Base-by-base conservation (phyloP, 2,329 filamentous ascomycete species). In the Magnaporthiopsis poae region DNA sequence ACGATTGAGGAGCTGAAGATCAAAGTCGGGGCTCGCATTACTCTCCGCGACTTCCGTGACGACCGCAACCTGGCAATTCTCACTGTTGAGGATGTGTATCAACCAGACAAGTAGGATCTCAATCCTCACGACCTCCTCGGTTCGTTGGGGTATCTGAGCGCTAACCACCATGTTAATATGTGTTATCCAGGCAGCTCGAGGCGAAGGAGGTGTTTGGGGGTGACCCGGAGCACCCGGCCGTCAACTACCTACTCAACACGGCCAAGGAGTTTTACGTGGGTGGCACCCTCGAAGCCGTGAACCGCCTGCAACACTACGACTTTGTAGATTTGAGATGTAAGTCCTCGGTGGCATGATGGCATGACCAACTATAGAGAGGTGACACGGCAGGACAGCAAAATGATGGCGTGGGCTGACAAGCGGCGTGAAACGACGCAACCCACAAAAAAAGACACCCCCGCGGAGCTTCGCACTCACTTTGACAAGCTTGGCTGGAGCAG, bases 401-500 rank as follows among this genome's bases (percentile, higher is more conserved):
- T 1, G 12, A 21, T 27, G 25, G 13, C n/a, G n/a, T 27, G 27
- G 7, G 60, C 46, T 56, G 46, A 56, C 46, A 15, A 4, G 13
- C 7, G 15, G 21, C n/a, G 25, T 9, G 33, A 29, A 31, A 31
- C 2, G 5, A 31, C 29, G 5, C 29, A 31, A 31, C 29, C 29
- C 29, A 31, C 2, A 31, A 60, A 36, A 71, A 60, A 12, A 92
- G 90, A 94, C 81, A 96, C 95, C 13, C 95, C 95, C 70, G 89
- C 95, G 63, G 95, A 99, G 82, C 86, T 99, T 74, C 91, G 95
- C 74, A 84, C 91, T 71, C 94, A 98, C 84, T 99, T 99, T 77
- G 95, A 98, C 85, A 99, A 99, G 87, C 92, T 99, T 73, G 95
- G 95, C 81, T 99, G 95, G 95, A 89, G 90, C 79, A 89, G 90